phyloP scores from a whole-genome alignment of 129 eudicot species.

The Flaveria brownii region DNA sequence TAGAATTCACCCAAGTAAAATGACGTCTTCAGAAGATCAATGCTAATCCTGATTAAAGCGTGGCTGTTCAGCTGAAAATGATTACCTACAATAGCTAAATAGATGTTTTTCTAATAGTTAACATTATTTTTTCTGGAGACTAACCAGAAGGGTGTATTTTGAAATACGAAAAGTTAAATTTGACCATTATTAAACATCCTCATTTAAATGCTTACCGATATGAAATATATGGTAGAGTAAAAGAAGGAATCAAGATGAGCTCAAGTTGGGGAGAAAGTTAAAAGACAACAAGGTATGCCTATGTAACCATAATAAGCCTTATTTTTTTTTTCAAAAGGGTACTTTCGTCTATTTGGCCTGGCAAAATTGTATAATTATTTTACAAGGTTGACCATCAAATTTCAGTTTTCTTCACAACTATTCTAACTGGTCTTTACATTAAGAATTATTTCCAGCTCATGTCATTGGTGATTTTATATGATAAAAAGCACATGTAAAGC shows the following conservation, averaged over 20 bases:
- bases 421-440: background rate
- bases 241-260: constrained; percentile 75
- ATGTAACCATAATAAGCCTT: background rate
- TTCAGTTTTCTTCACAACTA: background rate
- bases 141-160: background rate
- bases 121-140: background rate
- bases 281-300: constrained; percentile 72
- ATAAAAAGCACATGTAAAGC: background rate
- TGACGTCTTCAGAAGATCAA: background rate
- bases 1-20: background rate
- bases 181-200: background rate
- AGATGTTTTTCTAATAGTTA: background rate
- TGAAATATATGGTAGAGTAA: constrained; percentile 66
- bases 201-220: constrained; percentile 35
- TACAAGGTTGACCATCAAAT: background rate
- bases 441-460: background rate
- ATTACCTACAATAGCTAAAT: background rate
- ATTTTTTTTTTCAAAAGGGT: background rate
- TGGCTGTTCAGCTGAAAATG: background rate
- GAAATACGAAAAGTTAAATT: constrained; percentile 2
- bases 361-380: background rate
- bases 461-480: background rate
- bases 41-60: background rate
- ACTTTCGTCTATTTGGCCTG: background rate
- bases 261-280: constrained; percentile 59